Percentiles rank a stretch among this genome's conserved stretches.
Conservation (phyloP, 192 early-diverging fungal genomes). For the Coemansia sp. region DNA sequence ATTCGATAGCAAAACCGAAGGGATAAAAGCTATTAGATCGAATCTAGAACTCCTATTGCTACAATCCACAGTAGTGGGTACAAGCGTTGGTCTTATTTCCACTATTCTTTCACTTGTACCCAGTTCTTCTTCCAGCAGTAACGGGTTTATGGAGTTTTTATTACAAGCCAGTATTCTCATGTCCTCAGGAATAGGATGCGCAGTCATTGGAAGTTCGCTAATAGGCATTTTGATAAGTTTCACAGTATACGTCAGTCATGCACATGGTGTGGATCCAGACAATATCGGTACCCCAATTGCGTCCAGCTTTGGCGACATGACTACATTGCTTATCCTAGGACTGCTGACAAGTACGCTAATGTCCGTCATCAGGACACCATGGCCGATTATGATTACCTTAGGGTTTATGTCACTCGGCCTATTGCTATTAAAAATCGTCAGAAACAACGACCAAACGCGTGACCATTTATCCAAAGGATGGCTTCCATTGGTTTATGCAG, state of each 20-base stretch:
- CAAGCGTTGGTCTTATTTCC: constrained; percentile 70
- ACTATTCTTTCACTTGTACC: constrained; percentile 51
- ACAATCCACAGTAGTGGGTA: constrained; percentile 70
- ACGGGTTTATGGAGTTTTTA: background rate
- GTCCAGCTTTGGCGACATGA: constrained; percentile 55
- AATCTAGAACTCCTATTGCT: constrained; percentile 76
- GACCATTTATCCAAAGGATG: constrained; percentile 71
- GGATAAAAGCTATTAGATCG: constrained; percentile 63
- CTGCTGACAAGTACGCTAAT: constrained; percentile 20
- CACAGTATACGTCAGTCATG: constrained; percentile 64
- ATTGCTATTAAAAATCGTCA: constrained; percentile 46
- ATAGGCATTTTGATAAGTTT: constrained; percentile 72
- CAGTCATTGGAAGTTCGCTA: constrained; percentile 68
- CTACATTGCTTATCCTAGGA: constrained; percentile 42
- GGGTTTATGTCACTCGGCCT: constrained; percentile 51
- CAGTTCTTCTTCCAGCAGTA: background rate
- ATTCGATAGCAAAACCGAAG: constrained; percentile 56
- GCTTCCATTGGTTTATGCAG: constrained; percentile 73
- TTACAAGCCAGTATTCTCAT: constrained; percentile 53
- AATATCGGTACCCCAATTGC: constrained; percentile 55
- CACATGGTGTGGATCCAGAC: constrained; percentile 72
- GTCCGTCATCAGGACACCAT: constrained; percentile 4
- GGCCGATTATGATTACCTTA: constrained; percentile 51
- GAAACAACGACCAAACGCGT: constrained; percentile 62
- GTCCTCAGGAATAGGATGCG: constrained; percentile 66